Percentiles rank a stretch among this genome's conserved stretches.
Conservation (phyloP, 495 filamentous ascomycete genomes). For the Lasiosphaeria miniovina region DNA sequence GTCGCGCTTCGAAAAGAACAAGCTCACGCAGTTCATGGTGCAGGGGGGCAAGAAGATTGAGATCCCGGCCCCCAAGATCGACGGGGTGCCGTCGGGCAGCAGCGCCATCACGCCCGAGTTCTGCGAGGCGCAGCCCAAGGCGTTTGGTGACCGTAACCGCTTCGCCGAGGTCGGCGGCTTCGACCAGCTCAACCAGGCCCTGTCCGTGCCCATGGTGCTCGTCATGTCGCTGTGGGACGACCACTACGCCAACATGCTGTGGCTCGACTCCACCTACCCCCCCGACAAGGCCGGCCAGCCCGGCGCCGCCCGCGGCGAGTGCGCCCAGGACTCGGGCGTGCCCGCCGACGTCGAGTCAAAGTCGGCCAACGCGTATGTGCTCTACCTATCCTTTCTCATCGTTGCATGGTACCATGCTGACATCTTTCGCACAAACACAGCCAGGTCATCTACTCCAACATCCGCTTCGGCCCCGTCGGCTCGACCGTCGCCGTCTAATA, state of each 20-base stretch:
- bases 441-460: slow-evolving; percentile 58
- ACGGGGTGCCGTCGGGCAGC: slow-evolving; percentile 36
- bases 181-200: slow-evolving; percentile 50
- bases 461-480: slow-evolving; percentile 65
- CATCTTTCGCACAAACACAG: slow-evolving; percentile 4
- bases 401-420: slow-evolving; percentile 29
- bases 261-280: slow-evolving; percentile 78
- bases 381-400: neutral
- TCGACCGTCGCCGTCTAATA: slow-evolving; percentile 46
- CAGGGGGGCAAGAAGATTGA: slow-evolving; percentile 62
- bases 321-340: slow-evolving; percentile 55
- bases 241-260: slow-evolving; percentile 75
- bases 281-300: slow-evolving; percentile 48
- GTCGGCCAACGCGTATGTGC: slow-evolving; percentile 31
- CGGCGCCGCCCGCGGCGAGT: slow-evolving; percentile 68
- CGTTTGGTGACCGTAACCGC: slow-evolving; percentile 51
- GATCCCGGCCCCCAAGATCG: slow-evolving; percentile 45
- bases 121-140: slow-evolving; percentile 25
- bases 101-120: slow-evolving; percentile 38
- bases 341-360: slow-evolving; percentile 58
- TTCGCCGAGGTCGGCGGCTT: slow-evolving; percentile 64
- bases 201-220: slow-evolving; percentile 65
- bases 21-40: slow-evolving; percentile 69
- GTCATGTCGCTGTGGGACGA: slow-evolving; percentile 80
- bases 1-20: slow-evolving; percentile 59